Base-by-base conservation (phyloP, 345 rosid genomes). In the Eucalyptus pauciflora region DNA sequence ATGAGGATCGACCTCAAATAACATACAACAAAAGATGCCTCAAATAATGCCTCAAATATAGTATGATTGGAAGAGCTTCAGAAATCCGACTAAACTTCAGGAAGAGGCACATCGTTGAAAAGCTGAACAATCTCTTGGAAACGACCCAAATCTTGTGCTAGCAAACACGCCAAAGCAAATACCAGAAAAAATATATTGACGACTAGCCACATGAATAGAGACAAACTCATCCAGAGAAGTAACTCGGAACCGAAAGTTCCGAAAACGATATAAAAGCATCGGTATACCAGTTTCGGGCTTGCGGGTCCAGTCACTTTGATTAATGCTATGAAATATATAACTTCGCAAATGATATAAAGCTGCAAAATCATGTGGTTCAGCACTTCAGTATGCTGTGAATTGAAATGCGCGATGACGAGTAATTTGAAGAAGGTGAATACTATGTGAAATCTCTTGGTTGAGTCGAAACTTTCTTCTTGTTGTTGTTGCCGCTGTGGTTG, bases 131-230 rank as follows among this genome's bases (percentile, higher is more conserved):
- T 58, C 3, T 58, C 64, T 58, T 0, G 1, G 4, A 58, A 25
- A 4, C 0, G 7, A 6, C 2, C 13, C 1, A 0, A 10, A 58
- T 4, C 13, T 1, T 1, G 2, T 5, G 5, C 0, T 1, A 58
- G n/a, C 7, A 25, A 6, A 25, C 64, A 58, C 1, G 6, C 29
- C 13, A 58, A 58, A 58, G n/a, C n/a, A 58, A 58, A 58, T 5
- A 58, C 64, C 6, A 25, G 0, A 4, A 58, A 58, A 1, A 1
- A 58, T 25, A 10, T 58, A 58, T 58, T 58, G 13, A 58, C 0
- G 0, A 58, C 3, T 1, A 58, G 3, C 13, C 1, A 58, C 20
- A 25, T 58, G 0, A 2, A 0, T 0, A 58, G 1, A 58, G 64
- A 58, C 6, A 25, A 10, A 2, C 64, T 58, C 3, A 4, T 58